These are phyloP conservation scores for Penicillium fimorum DNA, from an alignment of 495 filamentous ascomycete genomes.

Conservation along the genomic window DNA sequence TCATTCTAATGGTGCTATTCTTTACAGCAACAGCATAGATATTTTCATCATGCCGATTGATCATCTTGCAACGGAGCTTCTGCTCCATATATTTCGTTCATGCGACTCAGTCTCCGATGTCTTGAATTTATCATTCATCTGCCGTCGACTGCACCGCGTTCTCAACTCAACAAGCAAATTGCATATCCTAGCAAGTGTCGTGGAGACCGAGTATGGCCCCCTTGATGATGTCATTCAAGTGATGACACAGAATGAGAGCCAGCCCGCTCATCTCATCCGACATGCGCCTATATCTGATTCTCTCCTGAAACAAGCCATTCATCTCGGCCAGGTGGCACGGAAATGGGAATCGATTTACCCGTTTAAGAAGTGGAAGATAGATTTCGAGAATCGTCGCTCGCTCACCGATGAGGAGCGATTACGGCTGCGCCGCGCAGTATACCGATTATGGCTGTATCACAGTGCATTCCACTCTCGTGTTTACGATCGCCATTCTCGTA, in stretches of 20 bases:
- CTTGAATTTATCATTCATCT: conserved; percentile 53
- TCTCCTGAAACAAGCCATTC: conserved; percentile 56
- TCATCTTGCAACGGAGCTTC: conserved; percentile 58
- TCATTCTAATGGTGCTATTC: conserved; percentile 2
- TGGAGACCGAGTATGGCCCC: conserved; percentile 60
- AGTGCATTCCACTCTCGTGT: conserved; percentile 54
- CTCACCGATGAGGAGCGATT: conserved; percentile 55
- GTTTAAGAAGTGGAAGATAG: conserved; percentile 60
- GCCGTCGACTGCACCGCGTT: conserved; percentile 53
- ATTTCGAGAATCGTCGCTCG: conserved; percentile 61
- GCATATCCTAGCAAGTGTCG: conserved; percentile 49
- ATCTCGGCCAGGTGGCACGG: conserved; percentile 56
- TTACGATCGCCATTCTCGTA: conserved; percentile 49
- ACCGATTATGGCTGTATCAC: conserved; percentile 66
- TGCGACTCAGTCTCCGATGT: conserved; percentile 52
- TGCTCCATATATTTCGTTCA: conserved; percentile 59
- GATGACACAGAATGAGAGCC: conserved; percentile 55
- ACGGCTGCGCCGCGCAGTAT: conserved; percentile 64
- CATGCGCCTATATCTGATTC: conserved; percentile 49
- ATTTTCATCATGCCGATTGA: conserved; percentile 46
- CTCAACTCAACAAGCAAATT: conserved; percentile 53
- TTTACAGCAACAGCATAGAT: conserved; percentile 15
- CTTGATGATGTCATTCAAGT: conserved; percentile 59
- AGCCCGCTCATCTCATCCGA: conserved; percentile 53
- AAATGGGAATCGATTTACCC: conserved; percentile 70